phyloP scores from a whole-genome alignment of 352 stramenopile species.

The Discostella stelligera region DNA sequence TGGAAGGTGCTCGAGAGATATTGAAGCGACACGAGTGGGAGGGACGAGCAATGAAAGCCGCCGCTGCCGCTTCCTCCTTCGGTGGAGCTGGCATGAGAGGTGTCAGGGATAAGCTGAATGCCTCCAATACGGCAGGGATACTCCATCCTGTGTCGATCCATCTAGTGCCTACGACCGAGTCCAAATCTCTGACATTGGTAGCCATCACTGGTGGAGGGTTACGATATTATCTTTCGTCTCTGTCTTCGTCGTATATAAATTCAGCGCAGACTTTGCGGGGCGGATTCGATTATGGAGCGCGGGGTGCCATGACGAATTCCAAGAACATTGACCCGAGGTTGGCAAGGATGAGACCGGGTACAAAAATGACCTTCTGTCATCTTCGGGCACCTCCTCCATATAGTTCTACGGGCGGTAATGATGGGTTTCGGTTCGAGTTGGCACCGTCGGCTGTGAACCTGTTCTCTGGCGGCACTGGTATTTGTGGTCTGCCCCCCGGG shows the following conservation, averaged over 20 bases:
- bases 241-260: conserved; percentile 75
- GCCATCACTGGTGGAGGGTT: conserved; percentile 90
- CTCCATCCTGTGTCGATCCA: conserved; percentile 75
- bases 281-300: conserved; percentile 23
- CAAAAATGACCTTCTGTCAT: conserved; percentile 74
- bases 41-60: conserved; percentile 23
- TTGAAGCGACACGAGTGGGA: conserved; percentile 65
- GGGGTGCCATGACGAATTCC: not conserved
- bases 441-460: conserved; percentile 25
- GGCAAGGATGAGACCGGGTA: conserved; percentile 32
- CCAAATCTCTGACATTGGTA: conserved; percentile 87
- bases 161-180: conserved; percentile 63
- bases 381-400: conserved; percentile 70
- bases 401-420: conserved; percentile 39
- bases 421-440: conserved; percentile 45
- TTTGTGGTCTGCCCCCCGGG: conserved; percentile 35
- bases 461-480: conserved; percentile 17
- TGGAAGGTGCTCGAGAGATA: conserved; percentile 76
- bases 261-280: conserved; percentile 28
- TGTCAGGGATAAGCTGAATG: conserved; percentile 10
- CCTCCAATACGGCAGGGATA: conserved; percentile 37
- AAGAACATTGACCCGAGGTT: conserved; percentile 14
- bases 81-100: conserved; percentile 7
- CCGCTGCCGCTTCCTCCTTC: not conserved
- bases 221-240: conserved; percentile 90